Conservation (phyloP, 2,329 filamentous ascomycete species). For the Xylariomycetidae sp. region DNA sequence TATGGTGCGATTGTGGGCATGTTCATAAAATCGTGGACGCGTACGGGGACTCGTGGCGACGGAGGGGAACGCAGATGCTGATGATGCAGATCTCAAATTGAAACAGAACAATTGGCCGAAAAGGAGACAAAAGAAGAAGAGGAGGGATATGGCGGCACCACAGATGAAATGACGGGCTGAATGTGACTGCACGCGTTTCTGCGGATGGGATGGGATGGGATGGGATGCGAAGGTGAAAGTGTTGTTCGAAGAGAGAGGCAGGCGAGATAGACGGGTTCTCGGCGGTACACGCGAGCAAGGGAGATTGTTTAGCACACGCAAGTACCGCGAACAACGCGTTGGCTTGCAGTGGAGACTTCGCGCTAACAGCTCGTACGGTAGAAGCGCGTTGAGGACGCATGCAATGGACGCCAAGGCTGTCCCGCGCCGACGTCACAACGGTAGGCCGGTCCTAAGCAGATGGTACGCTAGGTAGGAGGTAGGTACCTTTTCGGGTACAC, state of each 20-base stretch:
- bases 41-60: too few species aligned
- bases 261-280: slow-evolving; percentile 11
- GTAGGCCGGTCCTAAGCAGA: slow-evolving; percentile 6
- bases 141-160: too few species aligned
- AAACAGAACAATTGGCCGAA: too few species aligned
- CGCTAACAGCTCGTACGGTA: slow-evolving; percentile 19
- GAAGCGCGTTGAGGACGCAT: slow-evolving; percentile 13
- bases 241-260: slow-evolving; percentile 7
- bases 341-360: slow-evolving; percentile 17
- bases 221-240: slow-evolving; percentile 5
- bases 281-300: slow-evolving; percentile 18
- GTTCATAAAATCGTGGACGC: too few species aligned
- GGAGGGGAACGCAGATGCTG: too few species aligned
- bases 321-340: slow-evolving; percentile 20
- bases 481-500: neutral
- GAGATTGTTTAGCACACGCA: slow-evolving; percentile 17
- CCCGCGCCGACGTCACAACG: slow-evolving; percentile 17
- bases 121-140: too few species aligned
- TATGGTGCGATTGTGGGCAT: too few species aligned
- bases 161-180: too few species aligned
- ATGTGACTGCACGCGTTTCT: too few species aligned
- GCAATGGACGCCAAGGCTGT: slow-evolving; percentile 2
- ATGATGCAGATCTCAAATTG: too few species aligned
- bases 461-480: slow-evolving; percentile 5
- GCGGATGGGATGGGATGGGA: too few species aligned